Conservation (phyloP, 768 basidiomycete genomes). For the Coprinopsis cinerea region DNA sequence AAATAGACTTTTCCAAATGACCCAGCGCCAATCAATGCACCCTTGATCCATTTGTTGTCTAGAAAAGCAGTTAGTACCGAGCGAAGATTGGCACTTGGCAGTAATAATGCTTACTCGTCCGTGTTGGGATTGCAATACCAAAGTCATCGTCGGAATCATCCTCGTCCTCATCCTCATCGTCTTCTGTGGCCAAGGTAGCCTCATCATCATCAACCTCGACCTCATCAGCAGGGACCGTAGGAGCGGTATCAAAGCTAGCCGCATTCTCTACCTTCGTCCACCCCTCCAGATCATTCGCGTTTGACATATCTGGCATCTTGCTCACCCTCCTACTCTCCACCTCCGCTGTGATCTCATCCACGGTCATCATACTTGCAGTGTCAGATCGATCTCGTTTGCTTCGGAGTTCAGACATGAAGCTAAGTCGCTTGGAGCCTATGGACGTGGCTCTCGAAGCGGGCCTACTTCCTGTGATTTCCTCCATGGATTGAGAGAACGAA, state of each 20-base stretch:
- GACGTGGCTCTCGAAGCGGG: slow-evolving; percentile 41
- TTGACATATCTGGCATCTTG: slow-evolving; percentile 34
- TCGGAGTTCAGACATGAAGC: slow-evolving; percentile 75
- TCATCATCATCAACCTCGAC: slow-evolving; percentile 30
- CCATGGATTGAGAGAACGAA: slow-evolving; percentile 75
- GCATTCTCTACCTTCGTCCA: slow-evolving; percentile 69
- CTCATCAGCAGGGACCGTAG: slow-evolving; percentile 28
- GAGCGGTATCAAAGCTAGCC: slow-evolving; percentile 23
- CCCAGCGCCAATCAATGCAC: slow-evolving; percentile 90
- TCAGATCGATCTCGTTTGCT: slow-evolving; percentile 82
- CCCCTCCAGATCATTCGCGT: slow-evolving; percentile 51
- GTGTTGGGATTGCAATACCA: slow-evolving; percentile 27
- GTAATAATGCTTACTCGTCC: slow-evolving; percentile 16
- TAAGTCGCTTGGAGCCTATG: slow-evolving; percentile 60
- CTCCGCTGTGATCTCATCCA: slow-evolving; percentile 96
- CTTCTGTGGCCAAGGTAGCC: slow-evolving; percentile 42
- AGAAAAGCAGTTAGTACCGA: slow-evolving; percentile 17
- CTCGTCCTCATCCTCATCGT: slow-evolving; percentile 35
- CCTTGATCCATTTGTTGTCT: slow-evolving; percentile 96
- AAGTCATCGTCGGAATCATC: slow-evolving; percentile 40
- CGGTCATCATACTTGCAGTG: slow-evolving; percentile 87
- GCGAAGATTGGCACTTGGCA: neutral
- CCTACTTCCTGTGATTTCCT: slow-evolving; percentile 38
- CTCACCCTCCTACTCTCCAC: slow-evolving; percentile 71
- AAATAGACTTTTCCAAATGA: slow-evolving; percentile 95